Evolutionary conservation across 2,329 filamentous ascomycete genomes (phyloP).

Genomic region (Paraphoma sp.): DNA sequence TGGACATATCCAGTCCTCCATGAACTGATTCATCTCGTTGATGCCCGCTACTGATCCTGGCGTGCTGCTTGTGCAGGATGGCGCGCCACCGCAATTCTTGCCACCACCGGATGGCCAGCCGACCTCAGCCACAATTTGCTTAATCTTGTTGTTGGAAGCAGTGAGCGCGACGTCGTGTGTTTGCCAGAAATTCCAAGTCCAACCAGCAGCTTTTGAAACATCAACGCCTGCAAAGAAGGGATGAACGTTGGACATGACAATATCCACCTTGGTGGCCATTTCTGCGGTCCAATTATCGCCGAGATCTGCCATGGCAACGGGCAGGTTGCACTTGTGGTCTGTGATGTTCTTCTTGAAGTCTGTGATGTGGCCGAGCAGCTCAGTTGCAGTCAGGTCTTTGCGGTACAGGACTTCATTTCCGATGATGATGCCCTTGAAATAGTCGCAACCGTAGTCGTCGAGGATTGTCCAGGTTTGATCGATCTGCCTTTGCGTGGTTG

Average conservation of each 20-base stretch:
- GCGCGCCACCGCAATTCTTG: constrained; percentile 71
- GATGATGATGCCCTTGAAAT: constrained; percentile 68
- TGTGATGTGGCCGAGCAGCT: constrained; percentile 69
- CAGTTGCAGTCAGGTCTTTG: constrained; percentile 68
- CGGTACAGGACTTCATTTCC: constrained; percentile 70
- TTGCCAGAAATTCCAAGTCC: constrained; percentile 87
- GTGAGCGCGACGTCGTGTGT: constrained; percentile 71
- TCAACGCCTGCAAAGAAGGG: constrained; percentile 89
- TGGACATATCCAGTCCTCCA: constrained; percentile 84
- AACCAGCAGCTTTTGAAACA: constrained; percentile 71
- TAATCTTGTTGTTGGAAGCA: constrained; percentile 52
- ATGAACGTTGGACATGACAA: constrained; percentile 96
- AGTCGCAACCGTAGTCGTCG: constrained; percentile 61
- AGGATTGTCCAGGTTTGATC: constrained; percentile 84
- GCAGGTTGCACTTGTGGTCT: constrained; percentile 69
- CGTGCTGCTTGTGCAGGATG: constrained; percentile 57
- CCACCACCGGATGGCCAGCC: constrained; percentile 90
- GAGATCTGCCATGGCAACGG: constrained; percentile 86
- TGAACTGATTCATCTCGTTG: constrained; percentile 81
- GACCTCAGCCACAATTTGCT: constrained; percentile 86
- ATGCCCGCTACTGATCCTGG: constrained; percentile 79
- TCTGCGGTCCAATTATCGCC: constrained; percentile 82
- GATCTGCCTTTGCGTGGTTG: constrained; percentile 84
- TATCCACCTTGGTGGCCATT: constrained; percentile 76
- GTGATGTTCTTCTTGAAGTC: constrained; percentile 74